phyloP scores from a whole-genome alignment of 495 filamentous ascomycete genomes.

The Aspergillus taichungensis region DNA sequence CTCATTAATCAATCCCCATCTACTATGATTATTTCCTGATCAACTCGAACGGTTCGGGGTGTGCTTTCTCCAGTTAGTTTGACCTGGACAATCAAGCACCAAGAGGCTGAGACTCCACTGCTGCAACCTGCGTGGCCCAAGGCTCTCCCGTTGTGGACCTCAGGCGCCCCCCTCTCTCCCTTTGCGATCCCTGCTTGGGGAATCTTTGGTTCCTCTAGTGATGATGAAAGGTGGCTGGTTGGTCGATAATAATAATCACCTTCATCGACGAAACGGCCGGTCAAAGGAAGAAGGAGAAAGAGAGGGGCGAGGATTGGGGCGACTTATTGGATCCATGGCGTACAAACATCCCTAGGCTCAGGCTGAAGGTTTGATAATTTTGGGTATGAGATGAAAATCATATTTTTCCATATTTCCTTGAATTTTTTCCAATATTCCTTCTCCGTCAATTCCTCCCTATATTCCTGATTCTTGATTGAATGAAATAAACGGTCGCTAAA shows the following conservation, averaged over 20 bases:
- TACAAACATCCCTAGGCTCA: no score
- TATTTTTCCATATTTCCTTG: no score
- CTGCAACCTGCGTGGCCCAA: conserved; percentile 3
- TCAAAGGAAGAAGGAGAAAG: background rate
- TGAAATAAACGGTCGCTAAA: background rate
- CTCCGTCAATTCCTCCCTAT: background rate
- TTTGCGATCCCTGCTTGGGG: conserved; percentile 4
- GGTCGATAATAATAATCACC: no score
- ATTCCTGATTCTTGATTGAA: background rate
- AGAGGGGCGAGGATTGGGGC: background rate
- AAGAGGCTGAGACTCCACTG: conserved; percentile 8
- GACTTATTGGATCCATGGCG: no score
- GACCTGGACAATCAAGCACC: no score
- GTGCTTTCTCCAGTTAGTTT: background rate
- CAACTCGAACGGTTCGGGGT: no score
- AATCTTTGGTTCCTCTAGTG: background rate
- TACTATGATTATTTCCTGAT: no score
- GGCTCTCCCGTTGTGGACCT: background rate
- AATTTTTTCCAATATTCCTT: no score
- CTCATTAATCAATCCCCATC: no score
- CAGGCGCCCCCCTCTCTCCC: conserved; percentile 4
- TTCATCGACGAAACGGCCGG: background rate
- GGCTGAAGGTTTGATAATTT: no score
- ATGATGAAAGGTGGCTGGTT: background rate
- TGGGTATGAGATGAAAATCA: no score